Evolutionary conservation across 805 yeast genomes (phyloP).

Genomic region (Wickerhamomyces xylosicus): DNA sequence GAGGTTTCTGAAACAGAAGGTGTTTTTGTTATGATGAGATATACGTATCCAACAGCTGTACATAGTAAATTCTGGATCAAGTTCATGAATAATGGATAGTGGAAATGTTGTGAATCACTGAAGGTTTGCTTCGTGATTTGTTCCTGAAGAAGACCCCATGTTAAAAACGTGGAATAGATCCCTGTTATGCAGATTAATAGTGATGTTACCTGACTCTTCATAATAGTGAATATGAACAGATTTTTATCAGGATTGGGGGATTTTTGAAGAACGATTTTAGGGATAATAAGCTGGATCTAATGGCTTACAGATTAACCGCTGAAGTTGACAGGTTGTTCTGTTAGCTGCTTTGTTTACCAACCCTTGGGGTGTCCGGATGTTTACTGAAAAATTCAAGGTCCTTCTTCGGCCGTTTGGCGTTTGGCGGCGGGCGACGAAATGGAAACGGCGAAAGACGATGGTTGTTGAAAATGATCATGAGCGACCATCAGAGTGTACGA

Average conservation of each 20-base stretch:
- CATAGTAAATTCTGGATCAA: conserved; percentile 69
- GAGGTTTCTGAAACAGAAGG: conserved; percentile 4
- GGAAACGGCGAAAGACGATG: too few relatives aligned
- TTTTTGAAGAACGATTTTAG: too few relatives aligned
- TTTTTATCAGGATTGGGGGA: too few relatives aligned
- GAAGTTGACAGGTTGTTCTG: neutral
- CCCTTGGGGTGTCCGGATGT: too few relatives aligned
- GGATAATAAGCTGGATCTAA: too few relatives aligned
- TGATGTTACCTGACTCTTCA: neutral
- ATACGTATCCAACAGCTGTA: conserved; percentile 51
- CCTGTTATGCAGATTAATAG: conserved; percentile 36
- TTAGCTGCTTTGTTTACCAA: too few relatives aligned
- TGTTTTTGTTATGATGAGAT: conserved; percentile 28
- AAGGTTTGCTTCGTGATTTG: conserved; percentile 71
- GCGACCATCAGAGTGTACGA: too few relatives aligned
- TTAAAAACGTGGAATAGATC: conserved; percentile 74
- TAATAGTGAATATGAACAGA: neutral
- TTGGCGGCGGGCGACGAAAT: too few relatives aligned
- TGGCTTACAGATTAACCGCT: neutral
- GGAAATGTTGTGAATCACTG: conserved; percentile 49
- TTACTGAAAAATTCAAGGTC: too few relatives aligned
- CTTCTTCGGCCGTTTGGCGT: too few relatives aligned
- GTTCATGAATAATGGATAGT: conserved; percentile 73
- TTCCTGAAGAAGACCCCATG: conserved; percentile 93
- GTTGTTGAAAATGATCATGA: too few relatives aligned